Percentiles rank a stretch among this genome's conserved stretches.
These are phyloP conservation scores for Melaleuca alternifolia DNA, from an alignment of 345 rosid genomes.

Conservation along the genomic window DNA sequence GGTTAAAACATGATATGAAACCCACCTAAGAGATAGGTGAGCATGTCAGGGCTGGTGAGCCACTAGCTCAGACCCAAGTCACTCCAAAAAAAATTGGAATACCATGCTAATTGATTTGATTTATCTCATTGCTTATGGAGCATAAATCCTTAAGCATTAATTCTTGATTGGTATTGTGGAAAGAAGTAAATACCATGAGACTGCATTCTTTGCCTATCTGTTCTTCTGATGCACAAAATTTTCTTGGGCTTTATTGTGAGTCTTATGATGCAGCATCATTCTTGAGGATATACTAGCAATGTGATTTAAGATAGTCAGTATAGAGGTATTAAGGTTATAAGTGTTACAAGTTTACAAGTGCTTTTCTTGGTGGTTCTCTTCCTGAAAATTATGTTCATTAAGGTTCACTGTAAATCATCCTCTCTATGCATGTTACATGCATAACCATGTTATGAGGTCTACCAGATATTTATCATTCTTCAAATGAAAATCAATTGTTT, in stretches of 20 bases:
- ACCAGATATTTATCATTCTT: not conserved
- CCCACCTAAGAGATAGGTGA: not conserved
- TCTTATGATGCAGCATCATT: not conserved
- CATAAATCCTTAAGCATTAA: not conserved
- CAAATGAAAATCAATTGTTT: not conserved
- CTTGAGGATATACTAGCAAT: not conserved
- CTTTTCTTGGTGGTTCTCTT: not conserved
- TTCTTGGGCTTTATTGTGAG: not conserved
- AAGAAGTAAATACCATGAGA: not conserved
- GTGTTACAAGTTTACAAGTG: not conserved
- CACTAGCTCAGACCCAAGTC: not conserved
- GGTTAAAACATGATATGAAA: not conserved
- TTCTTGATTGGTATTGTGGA: not conserved
- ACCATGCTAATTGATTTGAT: not conserved
- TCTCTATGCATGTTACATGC: not conserved
- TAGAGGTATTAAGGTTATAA: not conserved
- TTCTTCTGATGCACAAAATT: not conserved
- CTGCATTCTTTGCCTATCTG: not conserved
- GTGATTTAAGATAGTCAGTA: not conserved
- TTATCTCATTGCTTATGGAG: not conserved
- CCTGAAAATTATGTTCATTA: not conserved
- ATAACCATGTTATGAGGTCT: not conserved
- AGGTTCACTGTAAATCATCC: not conserved
- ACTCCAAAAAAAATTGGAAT: not conserved
- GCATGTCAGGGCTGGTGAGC: not conserved